Evolutionary conservation across 2,329 filamentous ascomycete species (phyloP), one percentile per base, ranked within the genome.

Genomic region (Lojkania enalia): DNA sequence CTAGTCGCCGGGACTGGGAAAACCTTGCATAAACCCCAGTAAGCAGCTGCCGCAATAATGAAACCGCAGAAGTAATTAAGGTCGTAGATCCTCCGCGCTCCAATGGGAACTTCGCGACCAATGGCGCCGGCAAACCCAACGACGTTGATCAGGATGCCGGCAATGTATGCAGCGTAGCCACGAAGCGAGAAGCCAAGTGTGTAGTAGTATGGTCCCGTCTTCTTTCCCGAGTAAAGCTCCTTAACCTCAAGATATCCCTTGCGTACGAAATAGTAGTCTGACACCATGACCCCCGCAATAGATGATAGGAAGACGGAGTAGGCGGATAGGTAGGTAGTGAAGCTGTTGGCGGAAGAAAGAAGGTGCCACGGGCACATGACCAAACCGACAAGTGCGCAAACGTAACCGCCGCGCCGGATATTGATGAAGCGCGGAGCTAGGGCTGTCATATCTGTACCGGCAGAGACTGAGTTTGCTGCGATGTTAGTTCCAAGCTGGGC

Each of bases 301-400:
- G 87, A 90, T 47, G 87, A 91, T n/a, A 96, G 79, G 72, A 96
- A 96, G 44, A 96, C 90, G 2, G 87, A 90, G 74, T 96, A 96
- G 1, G 91, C 87, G 1, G 88, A 94, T 1, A 96, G 82, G 64
- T 96, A 96, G 3, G 88, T 95, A 0, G 88, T 94, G 74, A 96
- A 96, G 70, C 86, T 84, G 75, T 92, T 95, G 33, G 82, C 82
- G 33, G 76, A 76, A 2, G 80, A 83, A 6, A 95, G 80, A 0
- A 96, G 79, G 48, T 88, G 87, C 82, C 86, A 92, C 0, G 91
- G 91, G 66, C 88, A 94, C 82, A 96, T 95, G 51, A 84, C 86
- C 11, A 96, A 76, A 42, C 89, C 90, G 43, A 95, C 76, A 1
- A 78, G 67, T 0, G 90, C 90, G 62, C 89, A 95, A 51, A 96